phyloP scores from a whole-genome alignment of 352 stramenopile genomes.

The Labyrinthula sp. region DNA sequence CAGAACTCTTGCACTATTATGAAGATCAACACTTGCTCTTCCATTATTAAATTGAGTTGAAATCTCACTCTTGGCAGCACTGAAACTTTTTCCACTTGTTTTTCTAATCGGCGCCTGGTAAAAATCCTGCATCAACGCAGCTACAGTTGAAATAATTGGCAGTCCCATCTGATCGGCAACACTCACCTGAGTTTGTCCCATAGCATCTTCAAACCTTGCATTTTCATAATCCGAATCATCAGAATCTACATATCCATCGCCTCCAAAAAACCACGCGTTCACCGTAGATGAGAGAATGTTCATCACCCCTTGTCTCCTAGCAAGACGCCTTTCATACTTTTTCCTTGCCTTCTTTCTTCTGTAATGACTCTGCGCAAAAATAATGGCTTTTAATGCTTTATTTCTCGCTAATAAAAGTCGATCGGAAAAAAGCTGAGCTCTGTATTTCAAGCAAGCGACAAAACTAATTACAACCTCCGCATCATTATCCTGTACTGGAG shows the following conservation, averaged over 20 bases:
- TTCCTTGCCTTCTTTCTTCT: constrained; percentile 8
- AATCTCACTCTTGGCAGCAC: no score
- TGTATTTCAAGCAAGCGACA: constrained; percentile 10
- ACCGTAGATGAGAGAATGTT: neutral
- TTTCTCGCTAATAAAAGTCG: neutral
- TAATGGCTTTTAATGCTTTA: neutral
- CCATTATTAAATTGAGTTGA: no score
- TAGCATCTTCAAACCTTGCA: constrained; percentile 11
- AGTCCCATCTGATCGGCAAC: constrained; percentile 7
- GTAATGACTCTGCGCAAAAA: constrained; percentile 14
- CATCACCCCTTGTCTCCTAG: constrained; percentile 4
- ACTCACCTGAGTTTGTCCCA: neutral
- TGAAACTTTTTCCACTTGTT: no score
- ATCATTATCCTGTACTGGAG: constrained; percentile 18
- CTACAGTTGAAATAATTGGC: constrained; percentile 18
- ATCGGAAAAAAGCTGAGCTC: constrained; percentile 1
- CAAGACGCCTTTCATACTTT: constrained; percentile 9
- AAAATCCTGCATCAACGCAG: constrained; percentile 17
- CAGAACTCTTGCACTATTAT: no score
- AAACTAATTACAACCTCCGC: constrained; percentile 18
- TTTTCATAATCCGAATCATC: constrained; percentile 16
- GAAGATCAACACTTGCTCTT: no score
- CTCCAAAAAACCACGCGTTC: no score
- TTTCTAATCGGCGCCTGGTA: no score
- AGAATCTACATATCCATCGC: no score